These are phyloP conservation scores for Triangularia verruculosa DNA, from an alignment of 2,329 filamentous ascomycete species.

Conservation along the genomic window DNA sequence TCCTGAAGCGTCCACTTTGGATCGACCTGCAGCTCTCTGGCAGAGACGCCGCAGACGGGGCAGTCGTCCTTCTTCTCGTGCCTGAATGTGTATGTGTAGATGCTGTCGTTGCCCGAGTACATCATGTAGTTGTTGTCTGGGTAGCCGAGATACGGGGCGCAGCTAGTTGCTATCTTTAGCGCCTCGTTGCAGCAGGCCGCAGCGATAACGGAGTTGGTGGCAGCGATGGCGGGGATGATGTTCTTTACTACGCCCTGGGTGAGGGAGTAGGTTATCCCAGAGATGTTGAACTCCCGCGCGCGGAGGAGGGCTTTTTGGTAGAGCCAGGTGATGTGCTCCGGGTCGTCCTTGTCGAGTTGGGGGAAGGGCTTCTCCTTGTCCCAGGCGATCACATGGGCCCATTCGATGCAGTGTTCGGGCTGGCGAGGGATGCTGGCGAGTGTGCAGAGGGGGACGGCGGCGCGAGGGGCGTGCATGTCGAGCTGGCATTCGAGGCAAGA, in stretches of 20 bases:
- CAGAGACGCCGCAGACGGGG: constrained; percentile 83
- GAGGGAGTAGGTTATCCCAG: constrained; percentile 89
- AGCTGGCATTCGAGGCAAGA: constrained; percentile 98
- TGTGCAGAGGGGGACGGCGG: constrained; percentile 94
- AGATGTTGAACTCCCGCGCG: constrained; percentile 83
- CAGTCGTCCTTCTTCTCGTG: constrained; percentile 94
- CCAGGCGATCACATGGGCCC: constrained; percentile 98
- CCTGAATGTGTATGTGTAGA: constrained; percentile 97
- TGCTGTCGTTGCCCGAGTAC: constrained; percentile 92
- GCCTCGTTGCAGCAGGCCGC: constrained; percentile 96
- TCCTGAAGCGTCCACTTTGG: constrained; percentile 72
- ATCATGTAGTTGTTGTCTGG: constrained; percentile 81
- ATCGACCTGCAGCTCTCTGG: constrained; percentile 71
- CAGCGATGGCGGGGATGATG: constrained; percentile 97
- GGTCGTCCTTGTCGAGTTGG: constrained; percentile 88
- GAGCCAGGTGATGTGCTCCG: constrained; percentile 96
- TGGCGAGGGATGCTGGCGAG: constrained; percentile 94
- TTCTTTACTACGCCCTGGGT: constrained; percentile 99
- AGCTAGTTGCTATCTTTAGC: constrained; percentile 83
- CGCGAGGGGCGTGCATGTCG: constrained; percentile 96
- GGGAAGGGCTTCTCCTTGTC: constrained; percentile 81
- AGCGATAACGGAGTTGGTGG: constrained; percentile 94
- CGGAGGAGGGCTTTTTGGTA: constrained; percentile 80
- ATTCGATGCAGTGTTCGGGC: constrained; percentile 97
- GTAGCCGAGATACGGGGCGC: constrained; percentile 74